Conservation (phyloP, 2,329 filamentous ascomycete genomes). For the Aureobasidium sp. region DNA sequence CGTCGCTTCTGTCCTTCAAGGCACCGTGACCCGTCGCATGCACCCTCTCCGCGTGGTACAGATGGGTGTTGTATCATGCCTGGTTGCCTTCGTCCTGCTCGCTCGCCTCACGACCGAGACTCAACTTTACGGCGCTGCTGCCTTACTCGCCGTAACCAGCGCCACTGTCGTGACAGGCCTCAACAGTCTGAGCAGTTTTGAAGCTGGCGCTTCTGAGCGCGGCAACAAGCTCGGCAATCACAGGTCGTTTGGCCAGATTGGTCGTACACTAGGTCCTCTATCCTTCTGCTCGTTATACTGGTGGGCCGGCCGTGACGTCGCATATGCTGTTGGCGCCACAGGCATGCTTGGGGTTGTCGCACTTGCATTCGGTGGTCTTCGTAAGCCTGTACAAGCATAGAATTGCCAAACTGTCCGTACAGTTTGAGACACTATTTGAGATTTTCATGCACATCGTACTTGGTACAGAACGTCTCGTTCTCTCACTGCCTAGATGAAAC, state of each 20-base stretch:
- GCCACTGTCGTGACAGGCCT: slow-evolving; percentile 92
- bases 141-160: slow-evolving; percentile 78
- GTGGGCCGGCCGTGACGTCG: slow-evolving; percentile 88
- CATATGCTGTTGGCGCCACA: slow-evolving; percentile 72
- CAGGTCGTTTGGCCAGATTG: slow-evolving; percentile 74
- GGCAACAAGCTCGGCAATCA: slow-evolving; percentile 82
- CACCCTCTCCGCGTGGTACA: slow-evolving; percentile 75
- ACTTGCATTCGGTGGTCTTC: slow-evolving; percentile 65
- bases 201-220: slow-evolving; percentile 71
- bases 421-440: not conserved
- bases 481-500: not conserved
- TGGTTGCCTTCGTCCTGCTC: slow-evolving; percentile 73
- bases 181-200: slow-evolving; percentile 86
- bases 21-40: slow-evolving; percentile 78
- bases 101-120: slow-evolving; percentile 59
- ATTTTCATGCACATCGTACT: not conserved
- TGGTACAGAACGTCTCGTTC: not conserved
- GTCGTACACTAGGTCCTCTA: slow-evolving; percentile 77
- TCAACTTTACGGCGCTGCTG: slow-evolving; percentile 73
- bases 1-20: slow-evolving; percentile 85
- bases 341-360: slow-evolving; percentile 70
- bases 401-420: not conserved
- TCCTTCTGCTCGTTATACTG: slow-evolving; percentile 94
- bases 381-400: slow-evolving; percentile 45
- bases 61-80: slow-evolving; percentile 69